These are phyloP conservation scores for Vitis labrusca DNA, from an alignment of 164 flowering plant genomes.

Conservation along the genomic window DNA sequence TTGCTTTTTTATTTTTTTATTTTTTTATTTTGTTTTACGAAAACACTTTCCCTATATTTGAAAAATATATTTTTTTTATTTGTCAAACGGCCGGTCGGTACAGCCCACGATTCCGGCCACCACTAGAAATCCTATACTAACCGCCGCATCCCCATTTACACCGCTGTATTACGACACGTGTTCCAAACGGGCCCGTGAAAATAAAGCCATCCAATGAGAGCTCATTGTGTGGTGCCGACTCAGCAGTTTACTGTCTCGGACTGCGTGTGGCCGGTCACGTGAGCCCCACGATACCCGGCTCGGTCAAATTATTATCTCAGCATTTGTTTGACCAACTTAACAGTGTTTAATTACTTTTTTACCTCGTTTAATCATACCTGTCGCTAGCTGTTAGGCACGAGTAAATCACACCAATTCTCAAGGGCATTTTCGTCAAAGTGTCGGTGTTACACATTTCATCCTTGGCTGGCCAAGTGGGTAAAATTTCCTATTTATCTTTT, in stretches of 20 bases:
- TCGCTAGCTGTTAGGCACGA: too few species aligned
- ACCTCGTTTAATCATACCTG: neutral
- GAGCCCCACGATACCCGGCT: slow-evolving; percentile 41
- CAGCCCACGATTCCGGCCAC: slow-evolving; percentile 22
- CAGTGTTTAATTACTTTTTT: neutral
- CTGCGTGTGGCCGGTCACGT: slow-evolving; percentile 34
- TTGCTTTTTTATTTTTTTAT: neutral
- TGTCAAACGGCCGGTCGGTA: neutral
- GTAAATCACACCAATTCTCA: neutral
- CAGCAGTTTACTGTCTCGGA: slow-evolving; percentile 18
- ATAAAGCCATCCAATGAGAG: slow-evolving; percentile 9
- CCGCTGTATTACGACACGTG: slow-evolving; percentile 14
- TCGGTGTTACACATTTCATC: neutral
- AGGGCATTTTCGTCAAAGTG: slow-evolving; percentile 2
- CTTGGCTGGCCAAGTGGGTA: neutral
- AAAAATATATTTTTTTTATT: neutral
- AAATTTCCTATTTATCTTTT: neutral
- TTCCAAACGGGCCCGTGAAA: neutral
- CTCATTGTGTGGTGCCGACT: slow-evolving; percentile 17
- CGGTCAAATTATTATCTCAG: slow-evolving; percentile 32
- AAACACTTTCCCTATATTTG: neutral
- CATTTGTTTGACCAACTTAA: slow-evolving; percentile 14
- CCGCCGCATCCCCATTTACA: slow-evolving; percentile 36
- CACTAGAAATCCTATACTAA: slow-evolving; percentile 5
- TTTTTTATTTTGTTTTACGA: neutral